Evolutionary conservation across 108 stramenopile species (phyloP).

Genomic region (Thalassiosira profunda): DNA sequence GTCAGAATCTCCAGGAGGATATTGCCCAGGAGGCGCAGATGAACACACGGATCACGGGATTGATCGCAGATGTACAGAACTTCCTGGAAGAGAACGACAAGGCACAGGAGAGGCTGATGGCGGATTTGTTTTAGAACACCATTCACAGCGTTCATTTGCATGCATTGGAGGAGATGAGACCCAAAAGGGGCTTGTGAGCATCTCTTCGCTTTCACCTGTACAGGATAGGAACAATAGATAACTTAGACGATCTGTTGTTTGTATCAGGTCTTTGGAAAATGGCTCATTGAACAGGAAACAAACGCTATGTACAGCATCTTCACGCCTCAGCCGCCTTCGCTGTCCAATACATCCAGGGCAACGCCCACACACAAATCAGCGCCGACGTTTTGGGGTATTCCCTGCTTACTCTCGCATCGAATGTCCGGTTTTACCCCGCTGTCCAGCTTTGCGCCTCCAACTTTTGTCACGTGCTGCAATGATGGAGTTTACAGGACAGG

Average conservation of each 20-base stretch:
- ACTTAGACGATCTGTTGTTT: too few species aligned
- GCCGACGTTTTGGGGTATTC: slow-evolving; percentile 76
- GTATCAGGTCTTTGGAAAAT: too few species aligned
- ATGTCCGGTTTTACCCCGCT: slow-evolving; percentile 81
- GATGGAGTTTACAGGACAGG: too few species aligned
- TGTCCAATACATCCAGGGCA: slow-evolving; percentile 75
- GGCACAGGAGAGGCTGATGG: slow-evolving; percentile 2
- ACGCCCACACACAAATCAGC: slow-evolving; percentile 85
- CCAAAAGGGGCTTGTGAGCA: too few species aligned
- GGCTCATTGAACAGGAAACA: too few species aligned
- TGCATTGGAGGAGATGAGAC: too few species aligned
- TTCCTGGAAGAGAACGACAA: slow-evolving; percentile 27
- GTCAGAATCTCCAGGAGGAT: not conserved
- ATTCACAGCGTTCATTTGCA: too few species aligned
- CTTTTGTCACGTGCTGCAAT: slow-evolving; percentile 78
- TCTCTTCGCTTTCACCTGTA: too few species aligned
- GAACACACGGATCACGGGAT: slow-evolving; percentile 19
- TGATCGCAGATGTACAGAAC: slow-evolving; percentile 29
- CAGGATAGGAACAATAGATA: too few species aligned
- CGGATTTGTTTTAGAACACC: slow-evolving; percentile 4
- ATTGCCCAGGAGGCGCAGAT: slow-evolving; percentile 7
- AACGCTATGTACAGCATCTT: too few species aligned
- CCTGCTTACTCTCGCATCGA: slow-evolving; percentile 67
- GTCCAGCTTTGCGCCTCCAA: slow-evolving; percentile 63
- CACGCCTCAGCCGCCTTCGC: slow-evolving; percentile 2